Evolutionary conservation across 139 green algal genomes (phyloP), one percentile per base, ranked within the genome.

Genomic region (Volvox reticuliferus): DNA sequence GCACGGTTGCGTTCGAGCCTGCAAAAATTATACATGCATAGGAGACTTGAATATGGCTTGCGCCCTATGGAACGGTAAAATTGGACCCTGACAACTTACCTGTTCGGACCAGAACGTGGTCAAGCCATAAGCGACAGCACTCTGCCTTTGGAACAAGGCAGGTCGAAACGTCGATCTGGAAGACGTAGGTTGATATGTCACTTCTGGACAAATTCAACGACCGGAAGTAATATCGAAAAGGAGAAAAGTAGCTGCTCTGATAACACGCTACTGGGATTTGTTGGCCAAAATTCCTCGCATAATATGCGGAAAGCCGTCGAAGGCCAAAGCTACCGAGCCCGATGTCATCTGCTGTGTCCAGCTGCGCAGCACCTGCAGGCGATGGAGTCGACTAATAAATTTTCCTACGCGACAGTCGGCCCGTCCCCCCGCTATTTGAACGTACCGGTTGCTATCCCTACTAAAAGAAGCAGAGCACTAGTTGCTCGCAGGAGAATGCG

Each of bases 191-290:
- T 5, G 80, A 61, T 14, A 84, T 16, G 1, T 68, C 18, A 2
- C 1, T 28, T 1, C 69, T 71, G 28, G 26, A 24, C 26, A 76
- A 50, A 37, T 76, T 88, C 37, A 76, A 30, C 21, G 21, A n/a
- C 21, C 30, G 76, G 6, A 69, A 79, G 81, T 93, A 94, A 0
- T 93, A 1, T 12, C 92, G 89, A 36, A 92, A 94, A 6, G 92
- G 92, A 12, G 92, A 93, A 35, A 89, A 88, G 65, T 92, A 92
- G 75, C 75, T 92, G 92, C 89, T 93, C 14, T 91, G 86, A 33
- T 84, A 86, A 87, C 92, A 94, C 0, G 76, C 73, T 2, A 26
- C 24, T 19, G 87, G 87, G n/a, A 79, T 77, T 5, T 86, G 75
- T 3, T 35, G 32, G 0, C 13, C 87, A 20, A 91, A 91, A 33